Evolutionary conservation across 129 eudicot species (phyloP).

Genomic region (Saposhnikovia divaricata): DNA sequence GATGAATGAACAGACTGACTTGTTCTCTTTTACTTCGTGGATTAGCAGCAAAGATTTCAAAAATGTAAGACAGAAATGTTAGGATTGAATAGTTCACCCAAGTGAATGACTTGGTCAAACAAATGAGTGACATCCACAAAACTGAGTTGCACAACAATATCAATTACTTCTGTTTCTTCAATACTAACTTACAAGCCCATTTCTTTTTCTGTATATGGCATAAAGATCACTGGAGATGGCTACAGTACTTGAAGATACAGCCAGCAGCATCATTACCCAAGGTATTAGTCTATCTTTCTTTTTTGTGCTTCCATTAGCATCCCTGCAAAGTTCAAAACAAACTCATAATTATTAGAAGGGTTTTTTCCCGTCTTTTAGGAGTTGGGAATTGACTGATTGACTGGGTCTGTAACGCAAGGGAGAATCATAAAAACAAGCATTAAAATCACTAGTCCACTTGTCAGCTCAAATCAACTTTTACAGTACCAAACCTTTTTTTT

Average conservation of each 20-base stretch:
- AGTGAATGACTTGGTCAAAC: background rate
- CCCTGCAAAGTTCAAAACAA: conserved; percentile 37
- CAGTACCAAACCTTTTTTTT: background rate
- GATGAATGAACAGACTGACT: background rate
- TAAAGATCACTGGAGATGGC: conserved; percentile 79
- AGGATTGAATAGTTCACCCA: background rate
- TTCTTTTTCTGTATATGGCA: conserved; percentile 25
- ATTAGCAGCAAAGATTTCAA: background rate
- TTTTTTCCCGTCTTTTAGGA: background rate
- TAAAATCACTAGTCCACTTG: background rate
- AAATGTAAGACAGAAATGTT: background rate
- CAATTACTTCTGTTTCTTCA: background rate
- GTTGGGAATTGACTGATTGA: background rate
- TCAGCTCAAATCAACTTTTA: background rate
- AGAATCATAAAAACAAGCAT: background rate
- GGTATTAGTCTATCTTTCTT: conserved; percentile 59
- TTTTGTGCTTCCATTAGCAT: conserved; percentile 58
- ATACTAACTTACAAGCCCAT: conserved; percentile 10
- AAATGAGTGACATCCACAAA: background rate
- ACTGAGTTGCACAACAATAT: background rate
- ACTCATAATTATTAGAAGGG: background rate
- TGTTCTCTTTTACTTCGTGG: background rate
- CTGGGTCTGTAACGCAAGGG: background rate
- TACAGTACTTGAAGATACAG: conserved; percentile 77
- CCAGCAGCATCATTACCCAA: conserved; percentile 72